A percentile compares a stretch with the other conserved stretches of the same genome.
These are phyloP conservation scores for Asclepias syriaca DNA, from an alignment of 257 asterid genomes.

Conservation along the genomic window DNA sequence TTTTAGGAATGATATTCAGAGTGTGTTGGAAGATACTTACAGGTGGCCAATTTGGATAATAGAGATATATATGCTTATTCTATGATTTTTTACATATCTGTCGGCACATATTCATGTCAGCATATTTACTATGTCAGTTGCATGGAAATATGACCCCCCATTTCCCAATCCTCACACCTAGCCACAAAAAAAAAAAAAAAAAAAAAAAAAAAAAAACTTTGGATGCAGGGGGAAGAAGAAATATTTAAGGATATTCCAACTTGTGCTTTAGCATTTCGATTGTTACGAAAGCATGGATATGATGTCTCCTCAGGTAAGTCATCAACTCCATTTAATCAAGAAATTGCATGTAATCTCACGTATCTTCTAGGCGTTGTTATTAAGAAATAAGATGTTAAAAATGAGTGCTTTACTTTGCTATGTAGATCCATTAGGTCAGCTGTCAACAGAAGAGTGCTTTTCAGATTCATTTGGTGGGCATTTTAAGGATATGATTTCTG, in stretches of 20 bases:
- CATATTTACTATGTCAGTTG: background rate
- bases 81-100: background rate
- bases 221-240: conserved; percentile 86
- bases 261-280: conserved; percentile 73
- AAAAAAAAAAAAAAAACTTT: conserved; percentile 50
- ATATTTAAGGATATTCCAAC: conserved; percentile 68
- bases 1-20: conserved; percentile 52
- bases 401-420: conserved; percentile 1
- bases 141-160: background rate
- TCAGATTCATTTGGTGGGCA: conserved; percentile 37
- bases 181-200: background rate
- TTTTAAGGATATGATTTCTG: conserved; percentile 36
- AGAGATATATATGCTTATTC: background rate
- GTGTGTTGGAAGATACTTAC: conserved; percentile 60
- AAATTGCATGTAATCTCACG: background rate
- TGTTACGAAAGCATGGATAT: conserved; percentile 68
- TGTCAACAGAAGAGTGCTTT: conserved; percentile 35
- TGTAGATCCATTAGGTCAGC: conserved; percentile 48
- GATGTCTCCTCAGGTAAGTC: conserved; percentile 59
- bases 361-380: background rate
- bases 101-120: background rate
- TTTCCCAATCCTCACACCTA: background rate
- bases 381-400: background rate
- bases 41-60: conserved; percentile 36
- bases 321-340: conserved; percentile 11